phyloP scores from a whole-genome alignment of 2,329 filamentous ascomycete genomes.

The Torrubiellomyces zombiae region DNA sequence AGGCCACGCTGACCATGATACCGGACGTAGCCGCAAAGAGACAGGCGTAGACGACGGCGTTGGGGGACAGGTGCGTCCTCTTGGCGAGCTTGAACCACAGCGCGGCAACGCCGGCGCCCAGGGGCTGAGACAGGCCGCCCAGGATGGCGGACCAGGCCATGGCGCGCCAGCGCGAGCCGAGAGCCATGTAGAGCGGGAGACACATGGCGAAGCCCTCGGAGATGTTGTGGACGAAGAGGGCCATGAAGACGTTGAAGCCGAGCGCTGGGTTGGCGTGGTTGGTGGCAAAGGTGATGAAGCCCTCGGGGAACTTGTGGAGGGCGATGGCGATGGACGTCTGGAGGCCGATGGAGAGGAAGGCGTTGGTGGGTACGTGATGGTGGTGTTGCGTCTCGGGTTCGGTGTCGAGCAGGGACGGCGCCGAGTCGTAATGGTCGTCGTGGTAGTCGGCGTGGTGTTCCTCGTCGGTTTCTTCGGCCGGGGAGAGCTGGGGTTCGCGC shows the following conservation, averaged over 20 bases:
- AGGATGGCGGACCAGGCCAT: conserved; percentile 73
- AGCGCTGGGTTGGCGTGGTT: conserved; percentile 87
- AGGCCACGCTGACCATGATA: conserved; percentile 85
- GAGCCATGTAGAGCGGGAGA: conserved; percentile 78
- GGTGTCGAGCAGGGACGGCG: conserved; percentile 15
- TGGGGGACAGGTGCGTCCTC: conserved; percentile 29
- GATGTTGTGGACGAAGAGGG: conserved; percentile 95
- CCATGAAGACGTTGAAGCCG: conserved; percentile 84
- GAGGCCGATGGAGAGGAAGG: conserved; percentile 85
- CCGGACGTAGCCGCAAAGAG: conserved; percentile 84
- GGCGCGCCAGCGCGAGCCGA: conserved; percentile 62
- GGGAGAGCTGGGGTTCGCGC: conserved; percentile 17
- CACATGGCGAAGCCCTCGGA: conserved; percentile 93
- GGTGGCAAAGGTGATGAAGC: conserved; percentile 83
- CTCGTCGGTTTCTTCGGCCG: conserved; percentile 9
- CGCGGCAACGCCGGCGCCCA: conserved; percentile 71
- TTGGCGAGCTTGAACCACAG: conserved; percentile 66
- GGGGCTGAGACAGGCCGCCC: conserved; percentile 72
- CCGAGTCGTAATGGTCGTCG: conserved; percentile 8
- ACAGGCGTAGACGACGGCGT: conserved; percentile 50
- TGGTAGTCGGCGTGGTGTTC: conserved; percentile 9
- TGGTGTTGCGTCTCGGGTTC: conserved; percentile 52
- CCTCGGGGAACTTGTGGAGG: conserved; percentile 84
- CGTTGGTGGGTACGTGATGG: conserved; percentile 88
- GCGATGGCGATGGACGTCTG: conserved; percentile 93